Evolutionary conservation across 1,284 basidiomycete species (phyloP).

Genomic region (Papiliotrema laurentii): DNA sequence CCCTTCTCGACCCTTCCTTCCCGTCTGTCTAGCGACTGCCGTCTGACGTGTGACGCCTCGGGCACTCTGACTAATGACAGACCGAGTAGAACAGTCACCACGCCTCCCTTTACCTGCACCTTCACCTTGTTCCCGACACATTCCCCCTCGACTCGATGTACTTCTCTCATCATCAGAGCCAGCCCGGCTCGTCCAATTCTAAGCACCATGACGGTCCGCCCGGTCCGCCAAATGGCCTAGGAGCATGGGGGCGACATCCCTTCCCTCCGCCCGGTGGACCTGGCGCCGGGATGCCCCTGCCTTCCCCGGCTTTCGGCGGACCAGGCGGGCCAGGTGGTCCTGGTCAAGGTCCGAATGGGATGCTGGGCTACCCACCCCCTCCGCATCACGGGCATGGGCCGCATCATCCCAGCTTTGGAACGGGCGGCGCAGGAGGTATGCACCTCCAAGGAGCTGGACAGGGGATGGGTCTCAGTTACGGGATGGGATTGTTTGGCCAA

Average conservation of each 20-base stretch:
- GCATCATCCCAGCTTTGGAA: conserved; percentile 30
- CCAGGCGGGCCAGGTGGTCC: conserved; percentile 6
- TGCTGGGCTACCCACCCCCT: conserved; percentile 4
- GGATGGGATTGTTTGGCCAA: conserved; percentile 13
- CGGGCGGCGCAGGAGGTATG: conserved; percentile 24
- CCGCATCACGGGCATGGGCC: conserved; percentile 14
- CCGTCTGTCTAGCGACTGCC: too few relatives aligned
- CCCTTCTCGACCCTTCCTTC: too few relatives aligned
- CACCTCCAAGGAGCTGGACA: conserved; percentile 20
- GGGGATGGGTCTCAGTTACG: conserved; percentile 21
- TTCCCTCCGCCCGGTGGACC: conserved; percentile 4
- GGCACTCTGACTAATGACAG: neutral
- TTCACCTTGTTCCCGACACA: neutral
- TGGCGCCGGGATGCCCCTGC: conserved; percentile 4
- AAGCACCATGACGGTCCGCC: conserved; percentile 7
- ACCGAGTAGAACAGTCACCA: neutral
- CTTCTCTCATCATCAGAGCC: conserved; percentile 3
- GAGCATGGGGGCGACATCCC: conserved; percentile 8
- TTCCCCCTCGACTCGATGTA: neutral
- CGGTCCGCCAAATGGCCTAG: conserved; percentile 4
- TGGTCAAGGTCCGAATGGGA: conserved; percentile 3
- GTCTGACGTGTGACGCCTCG: neutral
- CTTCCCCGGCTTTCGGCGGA: conserved; percentile 2
- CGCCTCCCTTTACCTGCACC: neutral
- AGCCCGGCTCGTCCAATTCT: conserved; percentile 2